Percentiles rank a stretch among this genome's conserved stretches.
Evolutionary conservation across 306 rosid genomes (phyloP).

Genomic region (Coriaria nepalensis): DNA sequence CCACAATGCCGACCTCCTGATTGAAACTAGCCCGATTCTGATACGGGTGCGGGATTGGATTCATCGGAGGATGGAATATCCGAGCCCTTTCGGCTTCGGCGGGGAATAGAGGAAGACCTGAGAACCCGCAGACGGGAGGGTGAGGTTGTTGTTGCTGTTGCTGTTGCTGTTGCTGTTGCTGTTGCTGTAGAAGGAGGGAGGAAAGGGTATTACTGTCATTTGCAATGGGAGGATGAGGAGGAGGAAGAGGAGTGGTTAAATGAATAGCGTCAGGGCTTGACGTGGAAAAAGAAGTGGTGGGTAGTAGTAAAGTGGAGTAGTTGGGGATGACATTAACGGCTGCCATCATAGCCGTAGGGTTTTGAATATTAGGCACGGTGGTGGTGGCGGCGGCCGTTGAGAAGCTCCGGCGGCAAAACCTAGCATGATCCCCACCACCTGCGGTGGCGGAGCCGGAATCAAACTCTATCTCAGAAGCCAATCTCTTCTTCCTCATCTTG

Average conservation of each 20-base stretch:
- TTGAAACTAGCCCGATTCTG: too few relatives aligned
- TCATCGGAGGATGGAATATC: not conserved
- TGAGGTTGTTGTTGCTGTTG: constrained; percentile 15
- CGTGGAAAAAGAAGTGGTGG: constrained; percentile 17
- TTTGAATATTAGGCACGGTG: constrained; percentile 6
- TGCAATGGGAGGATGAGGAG: constrained; percentile 9
- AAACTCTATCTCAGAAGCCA: constrained; percentile 81
- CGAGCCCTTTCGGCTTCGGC: constrained; percentile 25
- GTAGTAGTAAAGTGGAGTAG: constrained; percentile 76
- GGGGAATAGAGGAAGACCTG: constrained; percentile 81
- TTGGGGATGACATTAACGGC: constrained; percentile 17
- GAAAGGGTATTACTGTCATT: too few relatives aligned
- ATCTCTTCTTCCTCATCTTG: constrained; percentile 61
- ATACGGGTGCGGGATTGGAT: not conserved
- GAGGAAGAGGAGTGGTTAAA: constrained; percentile 7
- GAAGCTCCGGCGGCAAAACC: constrained; percentile 38
- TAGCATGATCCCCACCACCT: constrained; percentile 8
- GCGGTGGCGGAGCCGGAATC: constrained; percentile 2
- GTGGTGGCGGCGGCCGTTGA: constrained; percentile 3
- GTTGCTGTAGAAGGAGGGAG: too few relatives aligned
- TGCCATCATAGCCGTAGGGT: constrained; percentile 2
- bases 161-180: constrained; percentile 7
- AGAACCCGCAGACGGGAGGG: constrained; percentile 79
- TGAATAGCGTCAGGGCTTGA: constrained; percentile 10
- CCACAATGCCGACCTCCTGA: too few relatives aligned